phyloP scores from a whole-genome alignment of 75 land plant genomes.

The Ceratopteris richardii region DNA sequence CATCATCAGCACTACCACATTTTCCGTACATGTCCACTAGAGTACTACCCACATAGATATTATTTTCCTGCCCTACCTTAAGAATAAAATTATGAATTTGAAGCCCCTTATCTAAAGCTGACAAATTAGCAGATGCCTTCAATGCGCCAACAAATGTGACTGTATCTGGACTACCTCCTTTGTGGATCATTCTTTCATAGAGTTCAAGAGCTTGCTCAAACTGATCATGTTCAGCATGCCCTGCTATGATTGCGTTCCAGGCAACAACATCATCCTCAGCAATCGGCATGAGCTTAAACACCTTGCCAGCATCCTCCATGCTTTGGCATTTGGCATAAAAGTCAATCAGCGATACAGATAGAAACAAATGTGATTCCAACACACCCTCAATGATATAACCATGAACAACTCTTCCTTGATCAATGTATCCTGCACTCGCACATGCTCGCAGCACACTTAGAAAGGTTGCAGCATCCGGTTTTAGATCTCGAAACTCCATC shows the following conservation, averaged over 20 bases:
- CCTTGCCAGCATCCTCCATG: not conserved
- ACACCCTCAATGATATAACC: not conserved
- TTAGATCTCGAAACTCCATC: constrained; percentile 7
- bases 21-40: constrained; percentile 14
- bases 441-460: constrained; percentile 7
- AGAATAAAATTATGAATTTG: constrained; percentile 44
- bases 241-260: constrained; percentile 1
- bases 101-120: constrained; percentile 17
- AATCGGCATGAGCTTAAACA: constrained; percentile 17
- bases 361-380: not conserved
- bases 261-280: constrained; percentile 1
- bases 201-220: constrained; percentile 4
- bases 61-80: constrained; percentile 22
- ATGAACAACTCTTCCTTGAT: constrained; percentile 6
- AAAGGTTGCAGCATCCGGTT: constrained; percentile 3
- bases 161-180: constrained; percentile 18
- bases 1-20: constrained; percentile 9
- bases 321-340: constrained; percentile 11
- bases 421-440: not conserved
- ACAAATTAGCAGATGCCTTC: constrained; percentile 30
- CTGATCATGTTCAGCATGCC: not conserved
- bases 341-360: constrained; percentile 4
- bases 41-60: constrained; percentile 26
- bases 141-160: constrained; percentile 45
- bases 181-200: constrained; percentile 1